Percentiles rank a stretch among this genome's conserved stretches.
Conservation (phyloP, 2,329 filamentous ascomycete species). For the Calonectria multiphialidica region DNA sequence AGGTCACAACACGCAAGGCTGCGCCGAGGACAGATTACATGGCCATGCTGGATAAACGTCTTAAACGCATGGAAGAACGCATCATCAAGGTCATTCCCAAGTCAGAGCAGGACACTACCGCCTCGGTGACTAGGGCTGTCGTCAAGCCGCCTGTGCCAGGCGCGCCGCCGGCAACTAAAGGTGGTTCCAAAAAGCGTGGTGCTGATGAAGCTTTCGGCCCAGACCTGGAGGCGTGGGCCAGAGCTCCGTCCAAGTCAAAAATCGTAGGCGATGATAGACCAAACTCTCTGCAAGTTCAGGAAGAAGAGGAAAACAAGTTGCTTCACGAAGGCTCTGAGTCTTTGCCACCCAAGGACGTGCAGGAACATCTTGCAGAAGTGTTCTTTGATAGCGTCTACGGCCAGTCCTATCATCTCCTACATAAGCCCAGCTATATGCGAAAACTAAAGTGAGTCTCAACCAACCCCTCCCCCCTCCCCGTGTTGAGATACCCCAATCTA, state of each 20-base stretch:
- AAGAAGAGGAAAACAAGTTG: constrained; percentile 81
- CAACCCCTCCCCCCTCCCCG: neutral
- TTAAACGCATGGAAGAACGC: constrained; percentile 97
- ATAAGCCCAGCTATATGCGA: constrained; percentile 97
- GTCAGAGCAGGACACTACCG: constrained; percentile 77
- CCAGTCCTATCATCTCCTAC: constrained; percentile 92
- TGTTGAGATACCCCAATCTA: neutral
- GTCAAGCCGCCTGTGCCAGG: constrained; percentile 83
- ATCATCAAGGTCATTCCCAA: constrained; percentile 97
- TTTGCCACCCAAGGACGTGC: constrained; percentile 86
- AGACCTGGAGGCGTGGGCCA: constrained; percentile 86
- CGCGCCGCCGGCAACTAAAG: constrained; percentile 56
- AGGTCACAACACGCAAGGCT: constrained; percentile 93
- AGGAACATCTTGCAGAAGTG: constrained; percentile 92
- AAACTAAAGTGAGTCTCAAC: constrained; percentile 72
- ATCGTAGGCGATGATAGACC: constrained; percentile 58
- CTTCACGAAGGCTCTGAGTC: constrained; percentile 86
- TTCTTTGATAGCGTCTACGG: constrained; percentile 98
- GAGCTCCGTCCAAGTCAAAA: constrained; percentile 65
- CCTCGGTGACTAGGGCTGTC: constrained; percentile 80
- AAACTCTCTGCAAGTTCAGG: constrained; percentile 68
- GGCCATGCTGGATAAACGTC: constrained; percentile 96
- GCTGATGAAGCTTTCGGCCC: constrained; percentile 90
- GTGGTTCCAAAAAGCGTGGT: constrained; percentile 80
- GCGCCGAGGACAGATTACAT: constrained; percentile 97